Percentiles rank a stretch among this genome's conserved stretches.
Conservation (phyloP, 768 basidiomycete species). For the Boletus pseudo-olivaceus region DNA sequence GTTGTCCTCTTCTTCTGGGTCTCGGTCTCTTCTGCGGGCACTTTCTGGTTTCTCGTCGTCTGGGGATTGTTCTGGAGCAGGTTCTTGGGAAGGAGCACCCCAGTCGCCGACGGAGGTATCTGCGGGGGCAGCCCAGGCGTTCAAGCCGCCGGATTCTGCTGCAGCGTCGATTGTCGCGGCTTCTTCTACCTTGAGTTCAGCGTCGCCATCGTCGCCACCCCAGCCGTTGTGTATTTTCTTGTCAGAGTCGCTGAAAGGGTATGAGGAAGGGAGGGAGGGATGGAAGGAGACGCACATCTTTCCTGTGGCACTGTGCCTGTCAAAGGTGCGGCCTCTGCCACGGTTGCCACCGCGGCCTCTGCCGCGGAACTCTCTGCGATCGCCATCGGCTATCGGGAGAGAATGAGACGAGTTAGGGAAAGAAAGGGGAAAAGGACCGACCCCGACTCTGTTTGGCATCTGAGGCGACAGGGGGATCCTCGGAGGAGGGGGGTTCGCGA, state of each 20-base stretch:
- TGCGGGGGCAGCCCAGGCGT: conserved; percentile 38
- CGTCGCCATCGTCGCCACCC: conserved; percentile 86
- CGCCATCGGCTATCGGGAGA: conserved; percentile 36
- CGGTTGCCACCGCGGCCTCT: conserved; percentile 46
- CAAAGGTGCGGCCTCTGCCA: conserved; percentile 70
- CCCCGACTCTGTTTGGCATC: conserved; percentile 34
- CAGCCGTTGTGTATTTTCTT: conserved; percentile 94
- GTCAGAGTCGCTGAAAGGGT: conserved; percentile 71
- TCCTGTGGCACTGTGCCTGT: conserved; percentile 84
- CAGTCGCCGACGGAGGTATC: conserved; percentile 34
- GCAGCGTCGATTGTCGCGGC: conserved; percentile 70
- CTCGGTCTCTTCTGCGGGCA: conserved; percentile 46
- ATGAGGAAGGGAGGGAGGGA: conserved; percentile 7
- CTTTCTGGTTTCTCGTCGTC: conserved; percentile 38
- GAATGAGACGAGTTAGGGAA: conserved; percentile 1
- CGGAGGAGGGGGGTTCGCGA: conserved; percentile 38
- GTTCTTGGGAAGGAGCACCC: conserved; percentile 32
- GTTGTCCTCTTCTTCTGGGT: conserved; percentile 87
- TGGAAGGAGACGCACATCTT: conserved; percentile 55
- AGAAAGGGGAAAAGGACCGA: conserved; percentile 16
- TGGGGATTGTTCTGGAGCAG: conserved; percentile 31
- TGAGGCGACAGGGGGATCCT: conserved; percentile 33
- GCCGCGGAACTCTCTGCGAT: conserved; percentile 43
- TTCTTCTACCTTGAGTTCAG: conserved; percentile 80
- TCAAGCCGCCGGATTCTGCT: conserved; percentile 38